A percentile compares a stretch with the other conserved stretches of the same genome.
Conservation (phyloP, 306 rosid genomes). For the Pueraria montana region DNA sequence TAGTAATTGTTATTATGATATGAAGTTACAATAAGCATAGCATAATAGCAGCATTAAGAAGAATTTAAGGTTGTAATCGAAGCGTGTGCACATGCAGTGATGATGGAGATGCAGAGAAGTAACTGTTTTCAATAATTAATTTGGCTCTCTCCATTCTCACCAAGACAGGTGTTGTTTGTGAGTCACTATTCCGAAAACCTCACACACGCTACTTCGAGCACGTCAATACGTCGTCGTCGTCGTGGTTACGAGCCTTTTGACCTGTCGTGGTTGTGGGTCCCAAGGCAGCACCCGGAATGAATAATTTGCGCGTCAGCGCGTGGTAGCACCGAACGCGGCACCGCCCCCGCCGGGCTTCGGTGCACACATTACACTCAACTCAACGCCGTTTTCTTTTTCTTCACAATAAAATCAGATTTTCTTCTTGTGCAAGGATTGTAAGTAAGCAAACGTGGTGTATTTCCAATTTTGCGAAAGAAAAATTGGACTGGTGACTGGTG, state of each 20-base stretch:
- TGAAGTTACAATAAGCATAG: background rate
- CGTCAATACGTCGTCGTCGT: constrained; percentile 36
- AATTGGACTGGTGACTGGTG: too few relatives aligned
- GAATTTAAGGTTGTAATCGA: background rate
- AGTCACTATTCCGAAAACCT: too few relatives aligned
- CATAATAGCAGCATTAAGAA: constrained; percentile 13
- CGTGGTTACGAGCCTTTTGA: background rate
- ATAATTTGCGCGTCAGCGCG: background rate
- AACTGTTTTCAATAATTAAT: background rate
- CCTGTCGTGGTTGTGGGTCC: constrained; percentile 14
- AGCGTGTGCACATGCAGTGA: background rate
- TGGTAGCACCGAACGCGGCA: background rate
- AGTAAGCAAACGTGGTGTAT: background rate
- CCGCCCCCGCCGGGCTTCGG: background rate
- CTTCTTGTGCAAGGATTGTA: background rate
- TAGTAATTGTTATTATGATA: too few relatives aligned
- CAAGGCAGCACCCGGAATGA: background rate
- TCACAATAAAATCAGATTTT: background rate
- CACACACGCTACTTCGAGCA: background rate
- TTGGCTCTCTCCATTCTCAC: background rate
- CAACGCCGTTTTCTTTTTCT: background rate
- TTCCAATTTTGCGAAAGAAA: background rate
- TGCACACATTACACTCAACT: background rate
- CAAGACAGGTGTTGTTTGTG: too few relatives aligned
- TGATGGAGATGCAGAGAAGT: background rate